These are phyloP conservation scores for Nematocida ironsii DNA, from an alignment of 371 early-diverging fungal genomes.

Conservation along the genomic window DNA sequence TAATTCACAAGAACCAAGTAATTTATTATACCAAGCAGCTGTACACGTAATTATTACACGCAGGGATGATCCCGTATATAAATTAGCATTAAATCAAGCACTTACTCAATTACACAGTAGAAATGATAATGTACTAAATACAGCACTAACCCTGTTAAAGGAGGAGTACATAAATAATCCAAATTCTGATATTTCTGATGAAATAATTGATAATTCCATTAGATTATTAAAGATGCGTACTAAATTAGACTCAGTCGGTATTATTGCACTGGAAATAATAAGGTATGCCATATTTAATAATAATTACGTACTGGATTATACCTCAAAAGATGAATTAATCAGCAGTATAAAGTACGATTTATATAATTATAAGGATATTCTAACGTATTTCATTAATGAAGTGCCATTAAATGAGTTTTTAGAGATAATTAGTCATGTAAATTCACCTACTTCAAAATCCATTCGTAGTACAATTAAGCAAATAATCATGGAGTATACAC, in stretches of 20 bases:
- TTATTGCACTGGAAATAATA: constrained; percentile 29
- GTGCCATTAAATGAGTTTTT: constrained; percentile 40
- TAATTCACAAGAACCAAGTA: neutral
- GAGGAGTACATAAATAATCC: constrained; percentile 11
- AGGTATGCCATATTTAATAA: constrained; percentile 17
- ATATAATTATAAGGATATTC: constrained; percentile 48
- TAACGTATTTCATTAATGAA: constrained; percentile 19
- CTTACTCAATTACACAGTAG: constrained; percentile 1
- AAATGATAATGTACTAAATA: constrained; percentile 9
- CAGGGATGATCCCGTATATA: neutral
- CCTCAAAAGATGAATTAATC: constrained; percentile 18
- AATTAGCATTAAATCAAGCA: neutral
- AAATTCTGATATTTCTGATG: neutral
- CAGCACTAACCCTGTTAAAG: neutral
- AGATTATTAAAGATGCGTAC: constrained; percentile 1
- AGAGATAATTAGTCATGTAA: constrained; percentile 34
- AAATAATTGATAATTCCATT: constrained; percentile 11
- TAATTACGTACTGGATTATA: neutral
- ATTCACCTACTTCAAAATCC: constrained; percentile 36
- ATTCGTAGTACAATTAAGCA: neutral
- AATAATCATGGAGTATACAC: neutral
- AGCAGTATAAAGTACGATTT: constrained; percentile 48
- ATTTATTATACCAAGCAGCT: constrained; percentile 6
- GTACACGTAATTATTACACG: neutral
- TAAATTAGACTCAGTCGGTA: constrained; percentile 33